A percentile compares a stretch with the other conserved stretches of the same genome.
phyloP scores from a whole-genome alignment of 2,329 filamentous ascomycete genomes.

The Aureobasidium leucospermi region DNA sequence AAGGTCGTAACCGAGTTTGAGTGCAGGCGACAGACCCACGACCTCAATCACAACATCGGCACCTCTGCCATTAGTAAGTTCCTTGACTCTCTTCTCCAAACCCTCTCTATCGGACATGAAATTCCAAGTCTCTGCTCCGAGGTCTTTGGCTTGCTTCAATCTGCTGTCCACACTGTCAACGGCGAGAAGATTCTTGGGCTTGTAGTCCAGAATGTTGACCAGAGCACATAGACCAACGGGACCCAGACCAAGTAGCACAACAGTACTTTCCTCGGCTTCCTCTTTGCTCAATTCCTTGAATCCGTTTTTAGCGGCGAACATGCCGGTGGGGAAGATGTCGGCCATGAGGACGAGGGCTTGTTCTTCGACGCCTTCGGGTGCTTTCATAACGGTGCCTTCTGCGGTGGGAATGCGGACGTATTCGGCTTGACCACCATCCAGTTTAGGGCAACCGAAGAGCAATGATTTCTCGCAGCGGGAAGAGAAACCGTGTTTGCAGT shows the following conservation, averaged over 20 bases:
- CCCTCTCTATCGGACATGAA: constrained; percentile 60
- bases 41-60: constrained; percentile 70
- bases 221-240: constrained; percentile 74
- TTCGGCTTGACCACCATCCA: constrained; percentile 27
- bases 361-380: constrained; percentile 63
- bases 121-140: constrained; percentile 69
- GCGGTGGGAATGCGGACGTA: constrained; percentile 68
- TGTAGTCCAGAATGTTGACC: constrained; percentile 66
- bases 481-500: constrained; percentile 69
- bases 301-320: constrained; percentile 73
- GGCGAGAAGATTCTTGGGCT: constrained; percentile 68
- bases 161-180: constrained; percentile 54
- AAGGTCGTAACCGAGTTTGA: constrained; percentile 42
- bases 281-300: constrained; percentile 55
- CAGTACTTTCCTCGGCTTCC: constrained; percentile 58
- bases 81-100: constrained; percentile 61
- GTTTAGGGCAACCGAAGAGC: constrained; percentile 59
- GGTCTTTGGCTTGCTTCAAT: constrained; percentile 58
- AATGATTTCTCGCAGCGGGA: constrained; percentile 65
- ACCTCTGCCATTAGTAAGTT: constrained; percentile 70
- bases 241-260: constrained; percentile 78
- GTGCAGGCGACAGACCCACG: constrained; percentile 41
- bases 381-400: constrained; percentile 71
- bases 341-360: constrained; percentile 79
- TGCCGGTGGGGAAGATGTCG: constrained; percentile 81